Conservation (phyloP, 257 asterid genomes). For the Striga asiatica region DNA sequence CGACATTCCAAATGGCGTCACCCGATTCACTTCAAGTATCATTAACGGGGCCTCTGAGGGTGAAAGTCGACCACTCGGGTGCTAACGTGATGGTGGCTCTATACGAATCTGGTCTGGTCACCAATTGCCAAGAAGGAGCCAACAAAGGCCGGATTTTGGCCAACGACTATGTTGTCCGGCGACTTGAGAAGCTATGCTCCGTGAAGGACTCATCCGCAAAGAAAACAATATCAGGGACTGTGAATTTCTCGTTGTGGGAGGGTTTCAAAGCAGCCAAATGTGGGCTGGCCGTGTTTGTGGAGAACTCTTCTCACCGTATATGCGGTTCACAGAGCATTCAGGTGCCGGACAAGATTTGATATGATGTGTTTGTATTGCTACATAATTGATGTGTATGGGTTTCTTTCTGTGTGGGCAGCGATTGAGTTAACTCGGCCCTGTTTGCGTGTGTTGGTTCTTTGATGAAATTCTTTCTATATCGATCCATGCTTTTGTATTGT, state of each 20-base stretch:
- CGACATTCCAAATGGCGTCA: constrained; percentile 46
- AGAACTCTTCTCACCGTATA: constrained; percentile 44
- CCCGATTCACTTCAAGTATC: constrained; percentile 49
- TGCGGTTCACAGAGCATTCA: constrained; percentile 68
- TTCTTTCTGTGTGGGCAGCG: background rate
- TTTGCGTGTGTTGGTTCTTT: too few species aligned
- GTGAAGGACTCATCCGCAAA: constrained; percentile 49
- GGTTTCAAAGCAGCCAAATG: constrained; percentile 58
- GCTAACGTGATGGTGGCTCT: constrained; percentile 57
- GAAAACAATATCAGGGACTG: constrained; percentile 41
- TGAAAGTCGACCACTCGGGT: constrained; percentile 43
- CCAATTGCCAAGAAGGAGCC: constrained; percentile 48
- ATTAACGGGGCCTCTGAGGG: constrained; percentile 44
- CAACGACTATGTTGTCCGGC: constrained; percentile 68
- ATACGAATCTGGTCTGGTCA: constrained; percentile 54
- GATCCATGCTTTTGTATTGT: too few species aligned
- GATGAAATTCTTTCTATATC: too few species aligned
- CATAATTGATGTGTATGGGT: background rate
- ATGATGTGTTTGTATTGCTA: background rate
- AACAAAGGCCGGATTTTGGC: constrained; percentile 58
- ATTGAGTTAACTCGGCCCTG: too few species aligned
- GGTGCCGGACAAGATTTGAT: constrained; percentile 39
- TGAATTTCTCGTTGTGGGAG: constrained; percentile 60
- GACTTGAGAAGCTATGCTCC: constrained; percentile 60
- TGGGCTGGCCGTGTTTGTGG: constrained; percentile 47